phyloP scores from a whole-genome alignment of 805 yeast species.

The Lipomyces sp. region DNA sequence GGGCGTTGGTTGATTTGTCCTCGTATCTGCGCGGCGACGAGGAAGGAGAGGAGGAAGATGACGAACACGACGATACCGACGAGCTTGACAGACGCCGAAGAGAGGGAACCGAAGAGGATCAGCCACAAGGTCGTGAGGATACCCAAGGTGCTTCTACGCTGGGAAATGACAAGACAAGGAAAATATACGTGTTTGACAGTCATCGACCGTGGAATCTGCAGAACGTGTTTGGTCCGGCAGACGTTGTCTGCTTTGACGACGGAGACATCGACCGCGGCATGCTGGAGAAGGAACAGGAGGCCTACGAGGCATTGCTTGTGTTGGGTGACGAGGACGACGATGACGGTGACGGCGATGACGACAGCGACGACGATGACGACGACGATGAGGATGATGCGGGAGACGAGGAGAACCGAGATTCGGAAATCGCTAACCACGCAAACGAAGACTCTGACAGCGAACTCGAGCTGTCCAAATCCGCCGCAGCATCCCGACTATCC shows the following conservation, averaged over 20 bases:
- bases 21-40: conserved; percentile 43
- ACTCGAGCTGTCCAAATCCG: conserved; percentile 20
- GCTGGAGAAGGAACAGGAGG: conserved; percentile 53
- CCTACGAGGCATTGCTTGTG: conserved; percentile 49
- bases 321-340: conserved; percentile 43
- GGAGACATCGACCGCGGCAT: conserved; percentile 61
- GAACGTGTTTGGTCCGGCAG: conserved; percentile 78
- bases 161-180: conserved; percentile 41
- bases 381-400: conserved; percentile 38
- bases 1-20: conserved; percentile 83
- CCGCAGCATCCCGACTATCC: not conserved
- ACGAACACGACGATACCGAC: conserved; percentile 27
- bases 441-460: conserved; percentile 30
- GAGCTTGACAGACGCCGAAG: not conserved
- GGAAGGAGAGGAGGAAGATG: conserved; percentile 18
- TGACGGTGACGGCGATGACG: conserved; percentile 36
- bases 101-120: conserved; percentile 27
- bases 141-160: conserved; percentile 29
- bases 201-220: conserved; percentile 97
- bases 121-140: too few species aligned
- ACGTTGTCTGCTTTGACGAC: conserved; percentile 78
- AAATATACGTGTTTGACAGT: conserved; percentile 81
- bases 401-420: conserved; percentile 32
- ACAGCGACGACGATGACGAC: conserved; percentile 39
- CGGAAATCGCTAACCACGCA: conserved; percentile 21